These are phyloP conservation scores for Boletus subcaerulescens DNA, from an alignment of 768 basidiomycete genomes.

Conservation along the genomic window DNA sequence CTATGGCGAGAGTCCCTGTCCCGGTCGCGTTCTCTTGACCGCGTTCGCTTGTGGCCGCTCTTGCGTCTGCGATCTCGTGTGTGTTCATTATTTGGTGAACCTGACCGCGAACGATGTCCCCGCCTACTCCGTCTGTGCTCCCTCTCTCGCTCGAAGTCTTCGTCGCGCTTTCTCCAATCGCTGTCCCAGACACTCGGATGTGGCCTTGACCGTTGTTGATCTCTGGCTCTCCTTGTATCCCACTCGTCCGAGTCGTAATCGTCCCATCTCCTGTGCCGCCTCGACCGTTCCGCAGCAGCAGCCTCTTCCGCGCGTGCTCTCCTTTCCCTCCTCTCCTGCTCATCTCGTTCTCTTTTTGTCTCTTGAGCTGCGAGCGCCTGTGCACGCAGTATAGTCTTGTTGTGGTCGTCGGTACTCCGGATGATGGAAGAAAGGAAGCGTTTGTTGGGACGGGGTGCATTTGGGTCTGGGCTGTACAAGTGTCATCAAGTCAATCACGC, in stretches of 20 bases:
- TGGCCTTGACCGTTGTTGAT: constrained; percentile 43
- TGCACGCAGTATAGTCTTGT: constrained; percentile 74
- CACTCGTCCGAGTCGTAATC: constrained; percentile 26
- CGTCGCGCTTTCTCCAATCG: constrained; percentile 44
- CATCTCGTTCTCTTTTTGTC: constrained; percentile 64
- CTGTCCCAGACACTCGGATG: constrained; percentile 42
- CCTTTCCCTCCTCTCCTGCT: constrained; percentile 60
- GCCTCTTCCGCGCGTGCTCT: constrained; percentile 74
- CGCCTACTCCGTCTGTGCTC: constrained; percentile 19
- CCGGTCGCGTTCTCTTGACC: constrained; percentile 14
- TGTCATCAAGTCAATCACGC: not conserved
- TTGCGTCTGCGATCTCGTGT: constrained; percentile 22
- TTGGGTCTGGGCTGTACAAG: constrained; percentile 54
- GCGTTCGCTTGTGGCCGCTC: constrained; percentile 20
- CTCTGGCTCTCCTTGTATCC: constrained; percentile 38
- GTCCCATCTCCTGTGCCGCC: constrained; percentile 36
- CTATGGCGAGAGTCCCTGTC: constrained; percentile 9
- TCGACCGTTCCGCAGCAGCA: constrained; percentile 57
- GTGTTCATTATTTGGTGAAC: constrained; percentile 20
- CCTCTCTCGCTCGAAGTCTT: constrained; percentile 22
- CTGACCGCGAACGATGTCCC: constrained; percentile 30
- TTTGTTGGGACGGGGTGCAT: constrained; percentile 78
- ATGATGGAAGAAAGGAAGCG: constrained; percentile 85
- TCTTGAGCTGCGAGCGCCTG: constrained; percentile 74
- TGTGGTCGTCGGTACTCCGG: constrained; percentile 93